A percentile compares a stretch with the other conserved stretches of the same genome.
Evolutionary conservation across 306 rosid species (phyloP).

Genomic region (Acmispon strigosus): DNA sequence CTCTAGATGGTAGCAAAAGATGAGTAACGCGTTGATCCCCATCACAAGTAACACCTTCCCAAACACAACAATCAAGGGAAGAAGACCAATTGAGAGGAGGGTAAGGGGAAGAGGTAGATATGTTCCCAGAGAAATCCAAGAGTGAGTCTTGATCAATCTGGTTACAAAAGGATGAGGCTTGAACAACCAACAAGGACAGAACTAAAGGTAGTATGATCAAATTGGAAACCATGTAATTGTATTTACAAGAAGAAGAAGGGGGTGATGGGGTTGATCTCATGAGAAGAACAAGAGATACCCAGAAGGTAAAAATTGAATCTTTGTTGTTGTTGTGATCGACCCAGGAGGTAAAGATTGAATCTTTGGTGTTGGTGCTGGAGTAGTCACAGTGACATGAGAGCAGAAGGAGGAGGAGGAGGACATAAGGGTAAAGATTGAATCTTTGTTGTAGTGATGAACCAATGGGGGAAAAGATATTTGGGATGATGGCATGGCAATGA

Average conservation of each 20-base stretch:
- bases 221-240: constrained; percentile 19
- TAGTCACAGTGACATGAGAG: not conserved
- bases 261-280: constrained; percentile 10
- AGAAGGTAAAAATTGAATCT: not conserved
- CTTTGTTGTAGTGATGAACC: constrained; percentile 25
- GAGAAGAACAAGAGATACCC: constrained; percentile 1
- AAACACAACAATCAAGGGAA: constrained; percentile 53
- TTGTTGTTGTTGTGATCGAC: too few species aligned
- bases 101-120: constrained; percentile 21
- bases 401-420: constrained; percentile 3
- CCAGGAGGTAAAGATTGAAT: too few species aligned
- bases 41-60: constrained; percentile 71
- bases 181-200: constrained; percentile 22
- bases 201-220: constrained; percentile 15
- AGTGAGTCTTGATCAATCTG: constrained; percentile 46
- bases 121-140: constrained; percentile 27
- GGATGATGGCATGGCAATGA: constrained; percentile 26
- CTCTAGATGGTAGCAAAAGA: constrained; percentile 43
- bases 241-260: not conserved
- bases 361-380: too few species aligned
- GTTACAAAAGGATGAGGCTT: constrained; percentile 42
- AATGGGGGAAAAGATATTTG: constrained; percentile 31
- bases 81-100: constrained; percentile 58
- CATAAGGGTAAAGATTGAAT: too few species aligned
- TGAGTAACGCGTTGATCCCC: constrained; percentile 36